Base-by-base conservation (phyloP, 345 rosid genomes). In the Pistacia integerrima region DNA sequence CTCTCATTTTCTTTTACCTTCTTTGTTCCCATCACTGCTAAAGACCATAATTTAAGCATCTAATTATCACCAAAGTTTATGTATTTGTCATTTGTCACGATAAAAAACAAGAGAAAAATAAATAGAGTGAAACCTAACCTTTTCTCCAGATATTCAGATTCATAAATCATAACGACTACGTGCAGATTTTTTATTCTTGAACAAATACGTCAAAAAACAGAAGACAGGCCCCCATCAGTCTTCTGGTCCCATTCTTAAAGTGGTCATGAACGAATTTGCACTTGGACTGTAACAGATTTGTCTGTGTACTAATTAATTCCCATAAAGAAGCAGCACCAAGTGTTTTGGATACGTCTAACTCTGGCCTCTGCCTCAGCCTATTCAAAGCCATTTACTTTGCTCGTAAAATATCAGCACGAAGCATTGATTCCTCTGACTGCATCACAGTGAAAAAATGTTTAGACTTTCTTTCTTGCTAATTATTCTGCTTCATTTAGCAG, bases 401-500 rank as follows among this genome's bases (percentile, higher is more conserved):
- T 8, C 16, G 10, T 16, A 69, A 10, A 70, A 2, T 14, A 58
- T 54, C 64, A 56, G 5, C 49, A n/a, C 30, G 5, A 57, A 57
- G 64, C 58, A 56, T n/a, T 44, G 30, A 8, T 33, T 10, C 28
- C 28, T n/a, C 3, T 17, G 30, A 7, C 17, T 52, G 17, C 8
- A 5, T 28, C 11, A 1, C 2, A 38, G 67, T 46, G 59, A 20
- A 7, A 41, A 20, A 36, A 77, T 73, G 76, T 54, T 36, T 41
- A 64, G 20, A 16, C 57, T 78, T 14, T 33, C 35, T 74, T 41
- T 73, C 22, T 63, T 67, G 74, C 67, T 71, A 36, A 38, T 55
- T 18, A 71, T 4, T 54, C 62, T 75, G 65, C 79, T 82, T 28
- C 20, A 57, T 73, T 63, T 79, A 8, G 25, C 52, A 69, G 65